Evolutionary conservation across 768 basidiomycete genomes (phyloP), one percentile per base, ranked within the genome.

Genomic region (Dentipellis fragilis): DNA sequence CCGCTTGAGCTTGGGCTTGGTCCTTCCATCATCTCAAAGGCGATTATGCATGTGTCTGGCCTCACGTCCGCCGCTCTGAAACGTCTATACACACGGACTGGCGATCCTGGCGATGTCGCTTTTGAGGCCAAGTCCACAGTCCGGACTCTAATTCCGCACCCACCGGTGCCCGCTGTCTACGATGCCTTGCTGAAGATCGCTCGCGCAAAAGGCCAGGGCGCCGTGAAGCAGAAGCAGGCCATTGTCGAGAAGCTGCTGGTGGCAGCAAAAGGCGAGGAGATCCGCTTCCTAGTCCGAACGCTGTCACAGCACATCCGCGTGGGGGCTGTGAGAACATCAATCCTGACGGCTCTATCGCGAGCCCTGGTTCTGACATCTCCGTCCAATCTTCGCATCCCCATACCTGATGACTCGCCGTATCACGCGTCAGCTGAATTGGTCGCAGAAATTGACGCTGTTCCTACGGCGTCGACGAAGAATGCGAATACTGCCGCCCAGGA

Each of bases 31-130:
- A 79, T 89, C 54, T 81, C 82, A 1, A 81, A 79, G 56, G 80
- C 85, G 7, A 79, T 89, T n/a, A 84, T 82, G 63, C 77, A 83
- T 57, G 78, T 87, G 35, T 89, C 87, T 14, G 87, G 87, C 19
- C 70, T 87, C 34, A 77, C 79, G 5, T 62, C 75, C 17, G 67
- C 74, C 8, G 77, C 84, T 11, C 75, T 86, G 48, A 83, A 73
- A 67, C 78, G 73, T 55, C 68, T 92, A 12, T 89, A 89, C 66
- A 85, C 83, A 59, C 71, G 78, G 46, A 80, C 74, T 36, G 93
- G 93, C 4, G 93, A 96, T 42, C 51, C 55, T 59, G 93, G 93
- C 0, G 90, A 93, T 65, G 89, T 93, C 8, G 93, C 93, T 1
- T 92, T 83, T 62, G 80, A 81, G 56, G 90, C 92, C 10, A 92